Base-by-base conservation (phyloP, 2,329 filamentous ascomycete genomes). In the Fusarium decemcellulare region DNA sequence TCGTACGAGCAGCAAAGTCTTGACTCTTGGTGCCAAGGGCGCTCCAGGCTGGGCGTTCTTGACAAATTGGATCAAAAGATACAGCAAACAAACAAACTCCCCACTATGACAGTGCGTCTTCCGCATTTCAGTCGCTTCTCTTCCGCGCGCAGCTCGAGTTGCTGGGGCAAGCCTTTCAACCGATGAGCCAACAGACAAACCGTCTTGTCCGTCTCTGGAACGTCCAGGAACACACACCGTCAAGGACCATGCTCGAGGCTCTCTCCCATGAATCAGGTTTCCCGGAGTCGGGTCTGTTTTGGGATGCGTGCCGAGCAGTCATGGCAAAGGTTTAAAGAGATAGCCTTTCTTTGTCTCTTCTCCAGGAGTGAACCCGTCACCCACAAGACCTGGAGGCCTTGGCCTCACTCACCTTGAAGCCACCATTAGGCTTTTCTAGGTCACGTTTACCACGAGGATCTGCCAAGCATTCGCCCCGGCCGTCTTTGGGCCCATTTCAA, bases 121-220 rank as follows among this genome's bases (percentile, higher is more conserved):
- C 57, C 65, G 65, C 57, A 66, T 63, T 42, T 62, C 52, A 48
- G 54, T 23, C 18, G 23, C 5, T 29, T 42, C 8, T 15, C 12
- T 52, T 58, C 37, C 40, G 44, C 10, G 16, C 44, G 27, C 27
- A 15, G 9, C 30, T 47, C 9, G 8, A 12, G 15, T 44, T 42
- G 39, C 11, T 43, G 7, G 23, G 14, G 37, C 7, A 30, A 30
- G 44, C 44, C 44, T 10, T 51, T 27, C n/a, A 14, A 8, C 32
- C 32, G 47, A 37, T 51, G 52, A 55, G 34, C 52, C 52, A 44
- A 44, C 40, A 15, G 36, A 15, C 10, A 36, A 12, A 12, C 32
- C 8, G 8, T 16, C 40, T 29, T 27, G 29, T 27, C 6, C n/a
- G 29, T 29, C 37, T 51, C 51, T 32, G 40, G 29, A 54, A 40